These are phyloP conservation scores for Tripterygium wilfordii DNA, from an alignment of 177 flowering plant genomes.

Conservation along the genomic window DNA sequence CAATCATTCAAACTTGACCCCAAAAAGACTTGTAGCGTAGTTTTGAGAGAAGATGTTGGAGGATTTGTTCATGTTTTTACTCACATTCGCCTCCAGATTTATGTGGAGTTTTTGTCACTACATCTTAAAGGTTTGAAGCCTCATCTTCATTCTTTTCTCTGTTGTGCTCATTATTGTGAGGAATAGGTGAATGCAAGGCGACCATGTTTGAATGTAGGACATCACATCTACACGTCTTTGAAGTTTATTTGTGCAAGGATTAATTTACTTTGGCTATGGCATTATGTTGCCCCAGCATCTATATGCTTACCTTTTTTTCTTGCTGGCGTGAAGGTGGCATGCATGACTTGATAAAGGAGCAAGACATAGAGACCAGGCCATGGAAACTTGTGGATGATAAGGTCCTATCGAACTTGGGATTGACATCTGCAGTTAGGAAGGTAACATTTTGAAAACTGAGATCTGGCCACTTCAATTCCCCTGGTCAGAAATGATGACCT, in stretches of 20 bases:
- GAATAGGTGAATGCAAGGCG: too few relatives aligned
- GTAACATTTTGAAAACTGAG: slow-evolving; percentile 18
- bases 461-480: not conserved
- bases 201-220: not conserved
- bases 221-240: too few relatives aligned
- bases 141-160: slow-evolving; percentile 4
- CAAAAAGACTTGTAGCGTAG: slow-evolving; percentile 29
- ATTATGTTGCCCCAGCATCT: not conserved
- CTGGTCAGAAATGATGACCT: not conserved
- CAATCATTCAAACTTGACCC: slow-evolving; percentile 45
- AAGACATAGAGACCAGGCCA: slow-evolving; percentile 16
- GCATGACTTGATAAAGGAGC: slow-evolving; percentile 18
- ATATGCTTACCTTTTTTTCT: slow-evolving; percentile 3
- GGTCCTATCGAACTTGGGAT: slow-evolving; percentile 64
- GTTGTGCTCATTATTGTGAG: too few relatives aligned
- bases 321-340: slow-evolving; percentile 38
- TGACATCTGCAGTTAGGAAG: slow-evolving; percentile 95
- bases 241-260: too few relatives aligned
- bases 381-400: slow-evolving; percentile 62
- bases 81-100: slow-evolving; percentile 80
- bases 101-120: slow-evolving; percentile 59
- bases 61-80: slow-evolving; percentile 75
- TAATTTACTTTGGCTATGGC: too few relatives aligned
- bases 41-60: slow-evolving; percentile 72
- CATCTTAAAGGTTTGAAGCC: slow-evolving; percentile 47